These are phyloP conservation scores for Perkinsus olseni DNA, from an alignment of 169 alveolate genomes.

Conservation along the genomic window DNA sequence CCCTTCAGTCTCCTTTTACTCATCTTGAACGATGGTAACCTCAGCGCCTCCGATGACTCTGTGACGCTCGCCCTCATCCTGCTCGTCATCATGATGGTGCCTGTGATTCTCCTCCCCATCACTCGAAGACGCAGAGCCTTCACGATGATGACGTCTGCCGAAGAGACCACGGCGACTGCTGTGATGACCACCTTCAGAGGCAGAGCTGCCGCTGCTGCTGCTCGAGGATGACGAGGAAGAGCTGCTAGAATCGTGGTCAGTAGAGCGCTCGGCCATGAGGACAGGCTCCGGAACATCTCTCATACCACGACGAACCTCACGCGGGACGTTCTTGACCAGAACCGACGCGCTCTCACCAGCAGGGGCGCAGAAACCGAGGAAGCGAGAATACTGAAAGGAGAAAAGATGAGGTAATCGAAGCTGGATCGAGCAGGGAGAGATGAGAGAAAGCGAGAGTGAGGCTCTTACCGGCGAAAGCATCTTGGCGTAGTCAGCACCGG, in stretches of 20 bases:
- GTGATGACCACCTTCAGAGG: background rate
- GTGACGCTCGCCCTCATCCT: background rate
- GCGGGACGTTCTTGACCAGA: background rate
- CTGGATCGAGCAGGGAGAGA: background rate
- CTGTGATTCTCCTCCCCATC: background rate
- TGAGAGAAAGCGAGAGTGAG: background rate
- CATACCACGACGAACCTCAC: background rate
- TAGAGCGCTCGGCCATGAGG: background rate
- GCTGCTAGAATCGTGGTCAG: background rate
- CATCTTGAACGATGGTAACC: background rate
- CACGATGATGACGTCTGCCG: background rate
- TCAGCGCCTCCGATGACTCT: background rate
- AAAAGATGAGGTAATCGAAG: too few species aligned
- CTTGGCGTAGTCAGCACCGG: background rate
- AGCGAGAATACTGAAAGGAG: background rate
- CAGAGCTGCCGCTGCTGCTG: background rate
- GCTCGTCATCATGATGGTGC: background rate
- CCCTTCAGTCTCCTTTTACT: background rate
- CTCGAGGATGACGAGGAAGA: background rate
- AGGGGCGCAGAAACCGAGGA: background rate
- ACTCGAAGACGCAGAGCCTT: background rate
- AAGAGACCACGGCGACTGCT: background rate
- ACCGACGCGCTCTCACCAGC: background rate
- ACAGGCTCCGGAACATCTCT: background rate
- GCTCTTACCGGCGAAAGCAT: background rate